Conservation (phyloP, 202 grass and related monocot species). For the Musa balbisiana region DNA sequence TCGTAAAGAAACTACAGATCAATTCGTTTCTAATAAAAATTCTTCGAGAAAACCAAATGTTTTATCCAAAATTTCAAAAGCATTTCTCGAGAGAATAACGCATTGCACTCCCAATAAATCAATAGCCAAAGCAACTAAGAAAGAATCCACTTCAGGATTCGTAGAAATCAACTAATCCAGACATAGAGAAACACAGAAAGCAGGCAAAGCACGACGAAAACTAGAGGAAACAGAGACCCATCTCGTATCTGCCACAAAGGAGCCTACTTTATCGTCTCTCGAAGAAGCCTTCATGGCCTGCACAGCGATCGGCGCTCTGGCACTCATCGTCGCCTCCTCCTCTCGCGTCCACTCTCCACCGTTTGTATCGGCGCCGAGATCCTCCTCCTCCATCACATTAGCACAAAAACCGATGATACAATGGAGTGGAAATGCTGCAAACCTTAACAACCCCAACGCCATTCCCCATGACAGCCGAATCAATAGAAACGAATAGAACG, state of each 20-base stretch:
- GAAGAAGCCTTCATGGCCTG: constrained; percentile 4
- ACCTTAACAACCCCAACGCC: no score
- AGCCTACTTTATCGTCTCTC: constrained; percentile 19
- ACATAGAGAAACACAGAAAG: not conserved
- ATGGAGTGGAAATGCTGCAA: no score
- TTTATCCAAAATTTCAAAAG: not conserved
- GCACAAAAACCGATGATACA: no score
- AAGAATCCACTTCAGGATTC: not conserved
- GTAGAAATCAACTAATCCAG: not conserved
- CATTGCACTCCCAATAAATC: not conserved
- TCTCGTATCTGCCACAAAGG: constrained; percentile 9
- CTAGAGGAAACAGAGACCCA: not conserved
- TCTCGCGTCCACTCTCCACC: not conserved
- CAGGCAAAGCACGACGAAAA: not conserved
- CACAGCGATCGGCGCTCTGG: not conserved
- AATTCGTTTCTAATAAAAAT: not conserved
- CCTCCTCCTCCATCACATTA: no score
- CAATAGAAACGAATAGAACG: no score
- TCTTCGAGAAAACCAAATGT: not conserved
- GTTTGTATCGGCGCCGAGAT: not conserved
- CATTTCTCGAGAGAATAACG: not conserved
- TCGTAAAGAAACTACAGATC: not conserved
- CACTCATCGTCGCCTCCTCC: not conserved
- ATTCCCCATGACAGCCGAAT: no score
- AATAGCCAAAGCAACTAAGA: not conserved